These are phyloP conservation scores for Aspergillus fumigatiaffinis DNA, from an alignment of 2,329 filamentous ascomycete genomes.

Conservation along the genomic window DNA sequence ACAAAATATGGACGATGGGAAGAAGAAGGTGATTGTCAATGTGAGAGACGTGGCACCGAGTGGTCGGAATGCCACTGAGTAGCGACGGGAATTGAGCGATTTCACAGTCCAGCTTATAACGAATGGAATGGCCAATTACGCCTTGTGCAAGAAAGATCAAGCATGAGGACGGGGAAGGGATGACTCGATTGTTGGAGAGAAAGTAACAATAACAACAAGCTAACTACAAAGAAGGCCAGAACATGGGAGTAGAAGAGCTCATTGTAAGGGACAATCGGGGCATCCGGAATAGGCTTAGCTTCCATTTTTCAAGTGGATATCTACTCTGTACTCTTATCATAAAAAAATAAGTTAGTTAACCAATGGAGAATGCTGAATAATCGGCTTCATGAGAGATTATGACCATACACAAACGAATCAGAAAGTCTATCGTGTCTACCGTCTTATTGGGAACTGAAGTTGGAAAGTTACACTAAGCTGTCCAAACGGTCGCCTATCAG, in stretches of 20 bases:
- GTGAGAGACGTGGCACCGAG: background rate
- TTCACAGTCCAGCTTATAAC: slow-evolving; percentile 12
- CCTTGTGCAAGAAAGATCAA: slow-evolving; percentile 4
- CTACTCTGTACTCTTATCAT: no score
- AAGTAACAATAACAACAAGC: background rate
- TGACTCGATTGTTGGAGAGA: background rate
- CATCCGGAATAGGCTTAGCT: slow-evolving; percentile 1
- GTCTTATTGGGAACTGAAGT: background rate
- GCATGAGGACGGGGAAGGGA: background rate
- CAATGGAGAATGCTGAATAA: no score
- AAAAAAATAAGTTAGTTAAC: no score
- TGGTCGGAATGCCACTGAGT: slow-evolving; percentile 5
- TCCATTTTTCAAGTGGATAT: background rate
- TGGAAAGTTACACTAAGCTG: background rate
- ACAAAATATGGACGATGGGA: background rate
- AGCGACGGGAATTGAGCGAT: background rate
- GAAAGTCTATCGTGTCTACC: background rate
- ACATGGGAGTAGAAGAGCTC: background rate
- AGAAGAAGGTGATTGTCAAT: background rate
- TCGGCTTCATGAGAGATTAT: background rate
- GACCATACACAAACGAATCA: background rate
- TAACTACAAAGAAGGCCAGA: background rate
- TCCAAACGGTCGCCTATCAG: background rate
- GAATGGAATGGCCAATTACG: slow-evolving; percentile 28
- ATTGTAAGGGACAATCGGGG: background rate